Evolutionary conservation across 225 moss, liverwort and hornwort species (phyloP).

Genomic region (Bryum argenteum): DNA sequence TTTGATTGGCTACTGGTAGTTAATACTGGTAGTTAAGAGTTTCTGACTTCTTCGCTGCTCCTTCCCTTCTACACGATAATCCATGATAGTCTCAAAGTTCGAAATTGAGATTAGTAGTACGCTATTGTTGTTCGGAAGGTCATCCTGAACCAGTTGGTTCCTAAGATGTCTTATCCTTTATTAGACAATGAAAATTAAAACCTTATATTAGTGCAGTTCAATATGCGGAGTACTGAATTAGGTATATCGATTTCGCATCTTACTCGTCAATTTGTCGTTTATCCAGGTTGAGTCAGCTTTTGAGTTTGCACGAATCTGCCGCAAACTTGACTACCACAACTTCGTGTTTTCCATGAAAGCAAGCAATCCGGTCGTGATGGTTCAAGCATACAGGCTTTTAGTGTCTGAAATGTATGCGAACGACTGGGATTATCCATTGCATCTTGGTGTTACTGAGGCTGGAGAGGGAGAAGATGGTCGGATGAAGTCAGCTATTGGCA

Average conservation of each 20-base stretch:
- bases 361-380: conserved; percentile 99
- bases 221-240: neutral
- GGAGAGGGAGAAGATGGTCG: conserved; percentile 99
- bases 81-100: conserved; percentile 5
- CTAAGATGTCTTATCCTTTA: neutral
- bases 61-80: neutral
- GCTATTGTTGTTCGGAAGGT: conserved; percentile 14
- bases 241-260: neutral
- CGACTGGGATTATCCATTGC: conserved; percentile 96
- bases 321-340: conserved; percentile 93
- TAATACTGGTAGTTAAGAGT: neutral
- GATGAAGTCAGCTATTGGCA: conserved; percentile 99
- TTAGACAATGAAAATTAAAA: neutral
- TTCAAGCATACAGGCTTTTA: conserved; percentile 90
- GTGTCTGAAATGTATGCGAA: conserved; percentile 96
- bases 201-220: neutral
- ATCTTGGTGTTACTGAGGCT: conserved; percentile 98
- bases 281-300: conserved; percentile 95
- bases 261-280: conserved; percentile 9
- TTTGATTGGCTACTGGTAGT: neutral
- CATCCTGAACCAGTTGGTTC: neutral
- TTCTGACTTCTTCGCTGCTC: neutral
- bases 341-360: conserved; percentile 99
- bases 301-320: conserved; percentile 92
- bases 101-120: conserved; percentile 13